Evolutionary conservation across 148 eudicot species (phyloP), one percentile per base, ranked within the genome.

Genomic region (Rhododendron ferrugineum): DNA sequence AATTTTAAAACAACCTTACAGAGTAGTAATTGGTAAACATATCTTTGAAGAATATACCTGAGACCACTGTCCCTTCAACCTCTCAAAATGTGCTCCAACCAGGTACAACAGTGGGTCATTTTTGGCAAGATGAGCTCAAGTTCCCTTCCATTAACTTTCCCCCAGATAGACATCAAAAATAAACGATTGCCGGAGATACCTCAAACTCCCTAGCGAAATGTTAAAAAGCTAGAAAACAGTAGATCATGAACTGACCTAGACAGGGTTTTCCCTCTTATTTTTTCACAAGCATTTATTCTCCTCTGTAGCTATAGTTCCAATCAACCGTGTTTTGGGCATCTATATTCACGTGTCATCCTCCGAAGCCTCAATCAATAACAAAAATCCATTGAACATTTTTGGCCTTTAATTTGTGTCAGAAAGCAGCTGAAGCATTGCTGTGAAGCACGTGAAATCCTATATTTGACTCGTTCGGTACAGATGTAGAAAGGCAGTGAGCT

Each of bases 401-500:
- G 3, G 18, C 60, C 47, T 16, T 79, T 50, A 50, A 73, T 72
- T 72, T 44, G 66, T 28, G 32, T 4, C 3, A 9, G 64, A 83
- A 70, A 83, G 79, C 47, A 83, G 47, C 50, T 74, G 80, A 74
- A 73, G 68, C 70, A 56, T 84, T 76, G 64, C 50, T 49, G 79
- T 10, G 20, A 74, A 73, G 37, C 11, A 83, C 46, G 1, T 46
- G 85, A 73, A 83, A 72, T 20, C 23, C 18, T 15, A 75, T 68
- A 44, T 26, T 60, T 44, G 40, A 34, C 56, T 86, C 20, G 49
- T 66, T 42, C 58, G 64, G 23, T 82, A 86, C 83, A 83, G 80
- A 74, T 85, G 54, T 82, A 78, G 81, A 85, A 79, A 28, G 66
- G 36, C 68, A 52, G 80, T 70, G 73, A 77, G 85, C 86, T 79